A percentile compares a stretch with the other conserved stretches of the same genome.
phyloP scores from a whole-genome alignment of 306 rosid species.

The Fragaria vesca region DNA sequence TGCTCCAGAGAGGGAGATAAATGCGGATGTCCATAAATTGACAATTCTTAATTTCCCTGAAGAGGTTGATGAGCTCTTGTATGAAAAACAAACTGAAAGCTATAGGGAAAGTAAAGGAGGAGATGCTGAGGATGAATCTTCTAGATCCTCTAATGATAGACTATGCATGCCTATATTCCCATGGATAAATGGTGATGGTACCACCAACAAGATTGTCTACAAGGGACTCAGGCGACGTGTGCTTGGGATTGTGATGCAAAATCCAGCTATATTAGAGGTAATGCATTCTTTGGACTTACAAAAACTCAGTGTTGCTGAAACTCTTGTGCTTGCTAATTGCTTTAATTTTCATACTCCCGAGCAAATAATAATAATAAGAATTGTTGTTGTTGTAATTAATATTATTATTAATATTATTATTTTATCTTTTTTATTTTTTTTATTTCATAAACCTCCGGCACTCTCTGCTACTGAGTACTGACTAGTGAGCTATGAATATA shows the following conservation, averaged over 20 bases:
- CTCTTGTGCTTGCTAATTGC: conserved; percentile 3
- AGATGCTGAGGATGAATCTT: conserved; percentile 36
- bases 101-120: conserved; percentile 29
- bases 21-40: conserved; percentile 63
- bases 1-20: conserved; percentile 35
- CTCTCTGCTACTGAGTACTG: not conserved
- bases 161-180: conserved; percentile 74
- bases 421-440: no score
- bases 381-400: no score
- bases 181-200: conserved; percentile 96
- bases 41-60: conserved; percentile 76
- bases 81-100: conserved; percentile 39
- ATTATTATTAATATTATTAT: no score
- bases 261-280: conserved; percentile 94
- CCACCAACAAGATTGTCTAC: conserved; percentile 61
- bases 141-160: conserved; percentile 39
- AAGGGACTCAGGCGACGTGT: conserved; percentile 75
- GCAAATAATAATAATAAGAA: no score
- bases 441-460: conserved; percentile 2
- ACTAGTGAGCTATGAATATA: not conserved
- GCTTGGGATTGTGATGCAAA: conserved; percentile 94
- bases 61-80: conserved; percentile 33
- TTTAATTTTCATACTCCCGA: not conserved
- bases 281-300: conserved; percentile 13
- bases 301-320: not conserved